phyloP scores from a whole-genome alignment of 768 basidiomycete species.

The Tephrocybe sp. region DNA sequence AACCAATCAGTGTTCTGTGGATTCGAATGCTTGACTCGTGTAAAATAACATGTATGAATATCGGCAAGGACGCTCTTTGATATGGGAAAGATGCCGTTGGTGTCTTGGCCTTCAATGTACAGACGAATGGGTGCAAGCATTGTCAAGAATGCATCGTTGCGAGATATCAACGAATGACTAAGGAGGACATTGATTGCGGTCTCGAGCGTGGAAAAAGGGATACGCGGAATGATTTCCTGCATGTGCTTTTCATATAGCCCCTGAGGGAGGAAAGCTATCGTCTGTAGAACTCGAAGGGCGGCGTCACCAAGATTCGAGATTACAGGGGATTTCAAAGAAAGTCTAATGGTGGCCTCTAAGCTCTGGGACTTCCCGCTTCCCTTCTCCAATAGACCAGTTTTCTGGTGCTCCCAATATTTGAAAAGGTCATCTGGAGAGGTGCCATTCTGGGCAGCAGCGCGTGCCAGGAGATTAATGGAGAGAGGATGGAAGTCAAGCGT shows the following conservation, averaged over 20 bases:
- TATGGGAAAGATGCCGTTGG: background rate
- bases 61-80: background rate
- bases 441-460: background rate
- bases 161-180: background rate
- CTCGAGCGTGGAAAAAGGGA: background rate
- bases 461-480: constrained; percentile 3
- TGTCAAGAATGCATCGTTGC: background rate
- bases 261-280: background rate
- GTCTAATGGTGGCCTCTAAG: background rate
- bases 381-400: too few relatives aligned
- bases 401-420: background rate
- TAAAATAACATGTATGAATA: background rate
- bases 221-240: background rate
- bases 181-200: background rate
- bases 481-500: constrained; percentile 3
- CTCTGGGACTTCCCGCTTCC: background rate
- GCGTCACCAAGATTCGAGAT: background rate
- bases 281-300: background rate
- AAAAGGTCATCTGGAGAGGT: background rate
- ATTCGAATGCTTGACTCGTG: background rate
- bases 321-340: background rate
- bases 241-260: background rate
- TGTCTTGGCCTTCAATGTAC: background rate
- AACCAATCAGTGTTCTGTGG: background rate
- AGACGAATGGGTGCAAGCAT: constrained; percentile 6